A percentile compares a stretch with the other conserved stretches of the same genome.
These are phyloP conservation scores for Pseudogymnoascus sp. DNA, from an alignment of 2,329 filamentous ascomycete genomes.

Conservation along the genomic window DNA sequence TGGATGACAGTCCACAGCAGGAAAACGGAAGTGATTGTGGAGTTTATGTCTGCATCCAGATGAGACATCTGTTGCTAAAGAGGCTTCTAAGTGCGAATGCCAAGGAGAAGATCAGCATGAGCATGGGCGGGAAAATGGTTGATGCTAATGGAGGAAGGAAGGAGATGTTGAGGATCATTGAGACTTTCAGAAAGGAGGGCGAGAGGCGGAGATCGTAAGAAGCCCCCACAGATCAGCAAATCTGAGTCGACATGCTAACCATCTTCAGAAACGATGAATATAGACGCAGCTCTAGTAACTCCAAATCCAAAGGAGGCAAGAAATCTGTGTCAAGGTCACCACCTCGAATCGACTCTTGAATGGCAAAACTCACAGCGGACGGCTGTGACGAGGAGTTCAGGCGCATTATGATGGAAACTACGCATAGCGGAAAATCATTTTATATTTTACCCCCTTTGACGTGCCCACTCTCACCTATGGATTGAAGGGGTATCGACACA, in stretches of 20 bases:
- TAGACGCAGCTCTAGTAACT: not conserved
- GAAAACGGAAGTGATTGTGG: slow-evolving; percentile 91
- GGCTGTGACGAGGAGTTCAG: not conserved
- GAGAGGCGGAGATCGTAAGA: slow-evolving; percentile 75
- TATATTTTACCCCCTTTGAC: not conserved
- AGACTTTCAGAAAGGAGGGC: slow-evolving; percentile 77
- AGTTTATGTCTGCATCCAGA: slow-evolving; percentile 89
- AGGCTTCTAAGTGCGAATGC: slow-evolving; percentile 71
- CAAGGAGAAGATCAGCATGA: slow-evolving; percentile 87
- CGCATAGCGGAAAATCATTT: not conserved
- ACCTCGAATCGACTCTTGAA: not conserved
- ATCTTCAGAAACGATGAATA: not conserved
- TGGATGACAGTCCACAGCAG: slow-evolving; percentile 82
- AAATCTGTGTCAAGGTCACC: not conserved
- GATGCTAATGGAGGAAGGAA: slow-evolving; percentile 75
- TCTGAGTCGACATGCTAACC: not conserved
- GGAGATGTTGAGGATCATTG: slow-evolving; percentile 86
- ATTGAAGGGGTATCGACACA: not conserved
- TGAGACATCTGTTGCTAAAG: slow-evolving; percentile 87
- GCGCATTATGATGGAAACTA: not conserved
- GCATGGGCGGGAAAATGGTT: slow-evolving; percentile 75
- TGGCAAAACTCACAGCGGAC: not conserved
- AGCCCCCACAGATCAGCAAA: not conserved
- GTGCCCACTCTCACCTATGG: not conserved
- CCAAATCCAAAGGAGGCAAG: not conserved